Percentiles rank a stretch among this genome's conserved stretches.
phyloP scores from a whole-genome alignment of 1,139 yeast species.

The Geotrichum phurueaensis region DNA sequence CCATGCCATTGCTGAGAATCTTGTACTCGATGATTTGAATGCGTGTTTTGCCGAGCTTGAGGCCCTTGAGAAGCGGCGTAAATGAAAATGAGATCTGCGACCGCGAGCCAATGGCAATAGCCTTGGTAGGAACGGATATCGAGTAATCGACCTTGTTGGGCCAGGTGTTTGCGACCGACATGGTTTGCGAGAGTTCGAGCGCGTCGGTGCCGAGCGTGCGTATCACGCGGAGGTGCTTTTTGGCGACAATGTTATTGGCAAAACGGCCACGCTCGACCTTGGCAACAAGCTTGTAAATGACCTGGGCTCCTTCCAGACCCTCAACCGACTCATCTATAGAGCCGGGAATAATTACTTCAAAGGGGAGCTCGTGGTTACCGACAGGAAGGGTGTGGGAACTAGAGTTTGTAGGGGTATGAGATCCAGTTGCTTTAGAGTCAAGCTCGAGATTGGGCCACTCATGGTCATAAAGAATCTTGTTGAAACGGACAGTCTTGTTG shows the following conservation, averaged over 20 bases:
- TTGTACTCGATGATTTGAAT: conserved; percentile 56
- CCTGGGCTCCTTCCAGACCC: conserved; percentile 79
- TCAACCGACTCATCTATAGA: conserved; percentile 81
- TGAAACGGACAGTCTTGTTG: conserved; percentile 52
- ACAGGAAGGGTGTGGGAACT: conserved; percentile 38
- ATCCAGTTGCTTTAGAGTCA: conserved; percentile 12
- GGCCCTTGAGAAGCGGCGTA: conserved; percentile 78
- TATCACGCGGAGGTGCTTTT: conserved; percentile 73
- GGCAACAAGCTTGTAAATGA: conserved; percentile 75
- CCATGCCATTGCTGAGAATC: conserved; percentile 2
- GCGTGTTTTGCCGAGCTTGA: conserved; percentile 65
- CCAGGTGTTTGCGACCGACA: conserved; percentile 95
- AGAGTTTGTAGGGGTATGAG: conserved; percentile 1
- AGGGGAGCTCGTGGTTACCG: conserved; percentile 91
- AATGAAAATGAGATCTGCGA: conserved; percentile 64
- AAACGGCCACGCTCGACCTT: conserved; percentile 78
- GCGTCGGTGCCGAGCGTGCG: conserved; percentile 86
- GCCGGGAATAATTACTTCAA: conserved; percentile 80
- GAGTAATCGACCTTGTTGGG: conserved; percentile 89
- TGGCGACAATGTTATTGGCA: conserved; percentile 56
- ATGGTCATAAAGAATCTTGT: conserved; percentile 67
- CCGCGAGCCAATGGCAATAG: conserved; percentile 82
- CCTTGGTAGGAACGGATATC: conserved; percentile 78
- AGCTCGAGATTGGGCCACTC: conserved; percentile 67
- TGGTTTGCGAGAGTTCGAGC: conserved; percentile 82